Evolutionary conservation across 2,329 filamentous ascomycete species (phyloP).

Genomic region (Harringtonia aguacate): DNA sequence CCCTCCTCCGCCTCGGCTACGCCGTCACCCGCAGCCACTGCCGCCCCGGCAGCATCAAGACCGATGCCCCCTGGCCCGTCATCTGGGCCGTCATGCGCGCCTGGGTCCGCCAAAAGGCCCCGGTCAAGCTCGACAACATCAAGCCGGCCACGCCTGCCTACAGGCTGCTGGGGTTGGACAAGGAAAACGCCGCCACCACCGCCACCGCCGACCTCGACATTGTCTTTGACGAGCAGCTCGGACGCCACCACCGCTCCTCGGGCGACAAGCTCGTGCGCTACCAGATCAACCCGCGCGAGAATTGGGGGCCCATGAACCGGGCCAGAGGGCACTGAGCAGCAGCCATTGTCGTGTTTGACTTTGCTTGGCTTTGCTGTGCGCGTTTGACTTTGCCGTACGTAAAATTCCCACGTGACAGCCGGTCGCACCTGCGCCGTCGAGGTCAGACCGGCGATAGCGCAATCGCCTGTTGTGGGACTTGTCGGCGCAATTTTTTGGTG

Average conservation of each 20-base stretch:
- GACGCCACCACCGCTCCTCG: constrained; percentile 47
- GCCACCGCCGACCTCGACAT: too few species aligned
- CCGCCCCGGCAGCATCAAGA: constrained; percentile 83
- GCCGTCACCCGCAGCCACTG: constrained; percentile 78
- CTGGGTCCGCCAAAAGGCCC: constrained; percentile 73
- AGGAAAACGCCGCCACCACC: too few species aligned
- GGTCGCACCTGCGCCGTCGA: neutral
- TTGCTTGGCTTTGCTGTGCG: too few species aligned
- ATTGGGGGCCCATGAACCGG: constrained; percentile 79
- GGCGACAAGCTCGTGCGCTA: constrained; percentile 69
- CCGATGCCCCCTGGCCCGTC: constrained; percentile 79
- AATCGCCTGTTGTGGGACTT: neutral
- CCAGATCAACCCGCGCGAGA: constrained; percentile 78
- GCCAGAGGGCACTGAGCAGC: constrained; percentile 40
- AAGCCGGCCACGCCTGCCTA: constrained; percentile 61
- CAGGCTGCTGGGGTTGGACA: constrained; percentile 47
- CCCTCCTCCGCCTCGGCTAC: constrained; percentile 72
- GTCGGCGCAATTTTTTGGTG: neutral
- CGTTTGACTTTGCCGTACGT: too few species aligned
- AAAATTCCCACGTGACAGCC: neutral
- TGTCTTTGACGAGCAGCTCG: constrained; percentile 69
- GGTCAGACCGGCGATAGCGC: neutral
- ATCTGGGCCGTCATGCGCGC: constrained; percentile 92
- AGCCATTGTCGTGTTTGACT: neutral
- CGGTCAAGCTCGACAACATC: constrained; percentile 63